Evolutionary conservation across 108 stramenopile species (phyloP).

Genomic region (Seminavis robusta): DNA sequence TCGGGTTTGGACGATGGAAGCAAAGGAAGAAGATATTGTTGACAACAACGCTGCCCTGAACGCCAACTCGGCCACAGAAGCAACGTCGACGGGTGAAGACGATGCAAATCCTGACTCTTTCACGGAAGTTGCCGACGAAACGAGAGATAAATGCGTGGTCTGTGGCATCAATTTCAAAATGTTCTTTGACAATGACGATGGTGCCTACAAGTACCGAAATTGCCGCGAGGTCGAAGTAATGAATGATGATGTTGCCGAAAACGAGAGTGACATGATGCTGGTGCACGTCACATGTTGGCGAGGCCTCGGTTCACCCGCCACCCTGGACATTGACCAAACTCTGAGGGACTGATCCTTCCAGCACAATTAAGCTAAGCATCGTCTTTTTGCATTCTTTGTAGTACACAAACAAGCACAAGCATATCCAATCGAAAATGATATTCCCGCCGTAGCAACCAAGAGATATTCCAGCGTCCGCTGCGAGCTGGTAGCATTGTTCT

Average conservation of each 20-base stretch:
- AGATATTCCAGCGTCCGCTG: too few species aligned
- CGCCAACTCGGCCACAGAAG: constrained; percentile 2
- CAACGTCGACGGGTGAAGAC: constrained; percentile 3
- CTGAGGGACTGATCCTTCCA: constrained; percentile 6
- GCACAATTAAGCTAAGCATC: not conserved
- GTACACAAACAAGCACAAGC: too few species aligned
- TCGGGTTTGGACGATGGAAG: constrained; percentile 35
- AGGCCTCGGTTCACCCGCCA: constrained; percentile 62
- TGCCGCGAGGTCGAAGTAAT: constrained; percentile 74
- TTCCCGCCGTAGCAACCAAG: too few species aligned
- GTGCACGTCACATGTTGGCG: constrained; percentile 83
- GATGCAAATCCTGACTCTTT: constrained; percentile 23
- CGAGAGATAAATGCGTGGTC: constrained; percentile 68
- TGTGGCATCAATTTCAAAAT: constrained; percentile 87
- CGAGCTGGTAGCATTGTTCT: too few species aligned
- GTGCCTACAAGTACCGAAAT: constrained; percentile 81
- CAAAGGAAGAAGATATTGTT: constrained; percentile 5
- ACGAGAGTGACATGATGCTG: constrained; percentile 53
- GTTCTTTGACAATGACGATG: constrained; percentile 88
- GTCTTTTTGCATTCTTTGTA: not conserved
- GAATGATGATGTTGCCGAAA: constrained; percentile 59
- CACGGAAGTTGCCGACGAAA: constrained; percentile 71
- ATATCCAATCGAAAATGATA: not conserved
- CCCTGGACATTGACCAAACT: constrained; percentile 69
- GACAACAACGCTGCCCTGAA: constrained; percentile 4